These are phyloP conservation scores for Ploettnerulaceae sp. DNA, from an alignment of 2,329 filamentous ascomycete species.

Conservation along the genomic window DNA sequence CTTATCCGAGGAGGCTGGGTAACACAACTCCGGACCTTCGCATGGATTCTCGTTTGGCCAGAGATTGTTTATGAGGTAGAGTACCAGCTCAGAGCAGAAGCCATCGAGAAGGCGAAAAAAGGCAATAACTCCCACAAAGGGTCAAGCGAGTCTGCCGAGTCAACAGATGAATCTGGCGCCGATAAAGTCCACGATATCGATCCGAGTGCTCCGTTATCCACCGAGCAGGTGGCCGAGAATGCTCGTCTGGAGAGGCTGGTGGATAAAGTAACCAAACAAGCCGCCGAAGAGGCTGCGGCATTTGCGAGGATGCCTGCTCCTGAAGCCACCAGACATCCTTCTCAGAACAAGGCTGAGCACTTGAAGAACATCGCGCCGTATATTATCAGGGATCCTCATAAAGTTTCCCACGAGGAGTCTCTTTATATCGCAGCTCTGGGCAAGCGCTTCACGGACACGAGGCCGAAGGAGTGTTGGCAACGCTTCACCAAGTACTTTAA, in stretches of 20 bases:
- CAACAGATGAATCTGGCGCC: conserved; percentile 23
- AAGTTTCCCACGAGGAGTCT: conserved; percentile 72
- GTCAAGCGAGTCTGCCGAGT: conserved; percentile 19
- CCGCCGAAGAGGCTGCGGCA: conserved; percentile 37
- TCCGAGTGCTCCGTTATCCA: conserved; percentile 37
- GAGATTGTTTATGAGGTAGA: conserved; percentile 80
- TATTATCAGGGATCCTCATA: conserved; percentile 72
- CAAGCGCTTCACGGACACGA: conserved; percentile 42
- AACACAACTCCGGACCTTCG: conserved; percentile 86
- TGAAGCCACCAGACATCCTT: conserved; percentile 48
- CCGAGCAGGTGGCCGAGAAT: conserved; percentile 54
- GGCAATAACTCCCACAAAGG: conserved; percentile 22
- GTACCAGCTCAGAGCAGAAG: conserved; percentile 61
- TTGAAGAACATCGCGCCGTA: conserved; percentile 55
- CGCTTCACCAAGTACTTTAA: conserved; percentile 79
- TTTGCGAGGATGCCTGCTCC: conserved; percentile 37
- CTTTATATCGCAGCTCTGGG: conserved; percentile 62
- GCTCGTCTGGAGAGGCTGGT: conserved; percentile 57
- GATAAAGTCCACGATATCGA: conserved; percentile 23
- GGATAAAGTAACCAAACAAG: conserved; percentile 48
- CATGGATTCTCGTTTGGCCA: conserved; percentile 78
- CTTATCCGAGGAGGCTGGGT: conserved; percentile 90
- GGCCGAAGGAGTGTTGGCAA: conserved; percentile 64
- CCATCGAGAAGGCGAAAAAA: conserved; percentile 32
- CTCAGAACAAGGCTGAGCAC: conserved; percentile 52